Evolutionary conservation across 768 basidiomycete species (phyloP), one percentile per base, ranked within the genome.

Genomic region (Asterophora parasitica): DNA sequence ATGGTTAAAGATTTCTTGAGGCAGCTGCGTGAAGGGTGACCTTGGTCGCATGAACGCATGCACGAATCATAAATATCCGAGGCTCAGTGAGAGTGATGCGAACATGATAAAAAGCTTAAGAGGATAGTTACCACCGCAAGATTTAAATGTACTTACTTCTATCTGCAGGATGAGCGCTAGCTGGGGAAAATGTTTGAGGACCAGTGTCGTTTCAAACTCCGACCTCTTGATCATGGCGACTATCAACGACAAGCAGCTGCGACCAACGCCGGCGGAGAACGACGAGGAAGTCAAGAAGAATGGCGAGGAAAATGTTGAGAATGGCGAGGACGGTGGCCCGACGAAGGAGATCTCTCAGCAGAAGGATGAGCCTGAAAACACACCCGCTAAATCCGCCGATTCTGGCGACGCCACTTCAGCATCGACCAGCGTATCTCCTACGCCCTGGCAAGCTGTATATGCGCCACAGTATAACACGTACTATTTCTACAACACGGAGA

Each of bases 391-490:
- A 8, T 15, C 36, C 11, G 35, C n/a, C 35, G 45, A 38, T 26
- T 27, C 20, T n/a, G 27, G 26, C n/a, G 34, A 46, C 13, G n/a
- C 34, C 7, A 36, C 44, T 34, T n/a, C 44, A 15, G 36, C 35
- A 13, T 30, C 43, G 8, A 17, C 43, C 9, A 26, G 23, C 20
- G 20, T 36, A 8, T 16, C 45, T n/a, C 31, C 32, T 11, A 28
- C 43, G 13, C 66, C 76, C 20, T 92, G 90, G 89, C 90, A 91
- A 64, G 89, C 89, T 31, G 76, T 92, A 26, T 92, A 75, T 67
- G 82, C 88, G 1, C 79, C 87, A 1, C 73, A 82, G 51, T 80
- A 88, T 69, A 85, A 78, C 64, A 75, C 86, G 8, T 92, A 92
- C 67, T 92, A 92, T 65, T 92, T 91, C 71, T 87, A 75, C 74